Percentiles rank a stretch among this genome's conserved stretches.
Conservation (phyloP, 495 filamentous ascomycete species). For the Daldinia grandis region DNA sequence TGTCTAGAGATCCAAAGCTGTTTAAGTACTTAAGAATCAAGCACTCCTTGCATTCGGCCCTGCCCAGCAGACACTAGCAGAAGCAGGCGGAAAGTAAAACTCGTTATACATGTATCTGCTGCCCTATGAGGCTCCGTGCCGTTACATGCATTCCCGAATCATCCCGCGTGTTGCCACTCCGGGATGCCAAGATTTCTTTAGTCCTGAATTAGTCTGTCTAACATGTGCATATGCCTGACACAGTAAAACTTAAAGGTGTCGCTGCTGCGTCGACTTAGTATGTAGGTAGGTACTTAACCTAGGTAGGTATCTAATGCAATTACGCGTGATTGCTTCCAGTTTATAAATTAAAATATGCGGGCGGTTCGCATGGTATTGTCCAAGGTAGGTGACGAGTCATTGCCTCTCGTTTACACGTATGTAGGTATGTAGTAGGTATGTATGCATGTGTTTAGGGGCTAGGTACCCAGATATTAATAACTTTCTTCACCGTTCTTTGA, state of each 20-base stretch:
- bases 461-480: background rate
- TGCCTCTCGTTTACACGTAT: conserved; percentile 5
- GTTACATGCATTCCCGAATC: conserved; percentile 22
- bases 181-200: conserved; percentile 24
- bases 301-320: too few relatives aligned
- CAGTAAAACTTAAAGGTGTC: background rate
- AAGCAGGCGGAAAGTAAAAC: background rate
- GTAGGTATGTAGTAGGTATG: too few relatives aligned
- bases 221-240: background rate
- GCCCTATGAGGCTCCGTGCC: conserved; percentile 21
- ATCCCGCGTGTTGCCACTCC: conserved; percentile 26
- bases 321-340: background rate
- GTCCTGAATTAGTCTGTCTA: conserved; percentile 1
- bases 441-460: too few relatives aligned
- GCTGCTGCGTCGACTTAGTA: background rate
- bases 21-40: background rate
- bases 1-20: background rate
- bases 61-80: background rate
- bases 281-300: too few relatives aligned
- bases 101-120: conserved; percentile 22
- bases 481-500: conserved; percentile 1
- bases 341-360: background rate
- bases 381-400: background rate
- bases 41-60: background rate
- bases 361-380: background rate